A percentile compares a stretch with the other conserved stretches of the same genome.
Conservation (phyloP, 1,284 basidiomycete species). For the Ustilago hordei region DNA sequence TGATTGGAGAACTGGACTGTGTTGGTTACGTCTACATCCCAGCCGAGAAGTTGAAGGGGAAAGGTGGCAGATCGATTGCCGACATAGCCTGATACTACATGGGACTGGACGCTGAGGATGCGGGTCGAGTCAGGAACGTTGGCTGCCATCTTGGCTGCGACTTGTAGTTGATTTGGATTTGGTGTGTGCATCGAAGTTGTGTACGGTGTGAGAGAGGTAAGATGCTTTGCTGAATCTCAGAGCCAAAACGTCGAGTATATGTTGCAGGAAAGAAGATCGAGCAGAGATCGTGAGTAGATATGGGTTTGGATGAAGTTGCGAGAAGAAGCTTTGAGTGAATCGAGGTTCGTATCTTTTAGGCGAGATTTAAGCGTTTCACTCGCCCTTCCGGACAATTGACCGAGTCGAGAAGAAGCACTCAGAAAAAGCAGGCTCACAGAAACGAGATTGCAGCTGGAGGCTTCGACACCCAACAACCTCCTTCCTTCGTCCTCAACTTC, state of each 20-base stretch:
- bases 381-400: constrained; percentile 30
- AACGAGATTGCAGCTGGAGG: not conserved
- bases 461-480: not conserved
- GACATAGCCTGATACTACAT: constrained; percentile 95
- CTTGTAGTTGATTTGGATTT: not conserved
- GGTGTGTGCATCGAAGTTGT: not conserved
- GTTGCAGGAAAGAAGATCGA: not conserved
- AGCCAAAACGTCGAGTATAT: not conserved
- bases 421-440: not conserved
- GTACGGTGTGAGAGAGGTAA: not conserved
- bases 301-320: not conserved
- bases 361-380: constrained; percentile 20
- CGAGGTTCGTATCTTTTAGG: constrained; percentile 3
- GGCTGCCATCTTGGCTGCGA: constrained; percentile 37
- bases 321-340: constrained; percentile 1
- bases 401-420: constrained; percentile 20
- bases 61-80: constrained; percentile 87
- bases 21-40: constrained; percentile 95
- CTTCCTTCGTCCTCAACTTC: not conserved
- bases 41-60: constrained; percentile 92
- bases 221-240: not conserved
- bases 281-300: not conserved
- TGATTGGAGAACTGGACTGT: constrained; percentile 87
- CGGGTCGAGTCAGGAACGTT: constrained; percentile 45
- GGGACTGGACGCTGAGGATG: constrained; percentile 81